phyloP scores from a whole-genome alignment of 1,284 basidiomycete species.

The Trametes sp. region DNA sequence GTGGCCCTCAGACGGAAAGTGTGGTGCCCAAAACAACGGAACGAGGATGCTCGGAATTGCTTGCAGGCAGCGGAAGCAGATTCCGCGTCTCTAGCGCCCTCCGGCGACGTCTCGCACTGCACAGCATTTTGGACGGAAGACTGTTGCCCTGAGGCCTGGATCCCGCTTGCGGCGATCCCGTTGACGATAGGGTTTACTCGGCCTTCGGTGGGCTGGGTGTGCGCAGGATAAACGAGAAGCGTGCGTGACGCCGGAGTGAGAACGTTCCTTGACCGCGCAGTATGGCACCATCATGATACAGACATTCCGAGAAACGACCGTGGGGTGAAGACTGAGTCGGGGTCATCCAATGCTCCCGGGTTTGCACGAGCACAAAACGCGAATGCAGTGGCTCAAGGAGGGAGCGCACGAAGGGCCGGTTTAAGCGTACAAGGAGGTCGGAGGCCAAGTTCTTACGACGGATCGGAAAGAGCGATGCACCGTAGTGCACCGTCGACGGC shows the following conservation, averaged over 20 bases:
- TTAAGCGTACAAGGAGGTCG: neutral
- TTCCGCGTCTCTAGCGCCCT: conserved; percentile 12
- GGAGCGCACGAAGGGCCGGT: too few relatives aligned
- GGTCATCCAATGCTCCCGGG: conserved; percentile 4
- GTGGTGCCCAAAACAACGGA: neutral
- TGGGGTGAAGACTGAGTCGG: conserved; percentile 2
- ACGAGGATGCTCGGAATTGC: neutral
- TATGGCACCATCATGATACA: conserved; percentile 10
- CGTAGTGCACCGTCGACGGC: conserved; percentile 5
- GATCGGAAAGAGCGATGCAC: conserved; percentile 6
- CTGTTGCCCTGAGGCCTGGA: neutral
- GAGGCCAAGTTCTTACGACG: neutral
- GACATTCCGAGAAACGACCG: conserved; percentile 11
- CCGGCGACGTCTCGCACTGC: neutral
- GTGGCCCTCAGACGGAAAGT: neutral
- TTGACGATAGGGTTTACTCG: conserved; percentile 21
- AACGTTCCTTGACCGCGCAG: neutral
- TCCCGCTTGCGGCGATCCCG: neutral
- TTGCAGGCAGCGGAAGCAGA: conserved; percentile 13
- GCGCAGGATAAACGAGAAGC: too few relatives aligned
- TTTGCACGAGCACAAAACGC: neutral
- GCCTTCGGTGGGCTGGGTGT: neutral
- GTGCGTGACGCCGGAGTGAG: conserved; percentile 11
- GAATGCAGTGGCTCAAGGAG: neutral
- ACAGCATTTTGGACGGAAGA: conserved; percentile 11